These are phyloP conservation scores for Pyrenochaeta sp. DNA, from an alignment of 2,329 filamentous ascomycete species.

Conservation along the genomic window DNA sequence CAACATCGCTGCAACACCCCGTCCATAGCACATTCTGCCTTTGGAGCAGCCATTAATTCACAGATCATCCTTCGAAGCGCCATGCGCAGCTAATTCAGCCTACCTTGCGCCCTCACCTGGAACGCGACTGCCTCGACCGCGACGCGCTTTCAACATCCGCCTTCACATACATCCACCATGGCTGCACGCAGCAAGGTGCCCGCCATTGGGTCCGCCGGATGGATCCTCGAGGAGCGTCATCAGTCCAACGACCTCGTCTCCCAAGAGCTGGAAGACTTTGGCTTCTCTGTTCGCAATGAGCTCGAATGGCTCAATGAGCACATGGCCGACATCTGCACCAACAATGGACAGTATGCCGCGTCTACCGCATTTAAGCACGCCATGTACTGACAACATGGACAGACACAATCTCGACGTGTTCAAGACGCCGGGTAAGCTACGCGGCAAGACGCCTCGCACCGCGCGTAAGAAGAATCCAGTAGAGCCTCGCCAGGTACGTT, in stretches of 20 bases:
- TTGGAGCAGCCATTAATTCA: conserved; percentile 18
- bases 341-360: conserved; percentile 79
- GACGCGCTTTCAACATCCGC: conserved; percentile 32
- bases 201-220: conserved; percentile 81
- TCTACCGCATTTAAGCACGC: conserved; percentile 8
- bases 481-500: conserved; percentile 71
- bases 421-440: conserved; percentile 87
- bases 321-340: conserved; percentile 92
- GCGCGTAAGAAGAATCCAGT: conserved; percentile 63
- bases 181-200: conserved; percentile 45
- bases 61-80: conserved; percentile 16
- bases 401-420: conserved; percentile 96
- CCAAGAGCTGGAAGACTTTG: conserved; percentile 90
- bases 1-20: conserved; percentile 17
- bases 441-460: conserved; percentile 81
- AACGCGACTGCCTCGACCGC: conserved; percentile 24
- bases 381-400: conserved; percentile 31
- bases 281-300: conserved; percentile 90
- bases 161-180: conserved; percentile 31
- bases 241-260: conserved; percentile 78
- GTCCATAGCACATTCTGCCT: conserved; percentile 21
- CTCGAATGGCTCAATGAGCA: conserved; percentile 99
- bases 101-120: conserved; percentile 7
- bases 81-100: conserved; percentile 27
- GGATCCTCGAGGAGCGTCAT: conserved; percentile 85